A percentile compares a stretch with the other conserved stretches of the same genome.
Conservation (phyloP, 2,329 filamentous ascomycete genomes). For the Fusarium mundagurra region DNA sequence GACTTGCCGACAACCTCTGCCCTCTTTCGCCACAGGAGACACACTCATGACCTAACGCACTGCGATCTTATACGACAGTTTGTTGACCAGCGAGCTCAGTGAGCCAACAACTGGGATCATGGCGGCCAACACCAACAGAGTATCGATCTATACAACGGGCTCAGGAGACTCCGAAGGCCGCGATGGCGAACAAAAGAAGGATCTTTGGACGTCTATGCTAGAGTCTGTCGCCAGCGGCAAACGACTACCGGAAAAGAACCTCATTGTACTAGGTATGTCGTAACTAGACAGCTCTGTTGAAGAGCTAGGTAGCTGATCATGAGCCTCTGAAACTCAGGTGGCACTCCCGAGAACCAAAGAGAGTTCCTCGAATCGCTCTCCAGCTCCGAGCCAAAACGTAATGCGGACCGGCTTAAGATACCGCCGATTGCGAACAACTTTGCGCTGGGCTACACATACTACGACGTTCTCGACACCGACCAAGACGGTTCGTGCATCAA, state of each 20-base stretch:
- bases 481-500: conserved; percentile 76
- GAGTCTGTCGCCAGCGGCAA: conserved; percentile 91
- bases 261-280: conserved; percentile 80
- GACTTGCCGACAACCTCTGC: background rate
- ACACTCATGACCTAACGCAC: conserved; percentile 23
- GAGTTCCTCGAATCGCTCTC: conserved; percentile 80
- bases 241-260: conserved; percentile 88
- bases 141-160: conserved; percentile 67
- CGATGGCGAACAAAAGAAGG: conserved; percentile 79
- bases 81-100: conserved; percentile 22
- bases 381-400: conserved; percentile 62
- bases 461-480: conserved; percentile 91
- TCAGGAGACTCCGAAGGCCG: conserved; percentile 65
- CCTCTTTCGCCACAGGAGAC: background rate
- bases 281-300: background rate
- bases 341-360: conserved; percentile 82
- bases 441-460: conserved; percentile 93
- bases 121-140: conserved; percentile 64
- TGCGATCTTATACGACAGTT: conserved; percentile 2
- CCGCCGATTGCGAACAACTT: conserved; percentile 91
- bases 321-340: conserved; percentile 62
- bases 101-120: conserved; percentile 48
- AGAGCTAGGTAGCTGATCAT: conserved; percentile 44
- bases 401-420: conserved; percentile 67
- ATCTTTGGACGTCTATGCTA: conserved; percentile 94